A percentile compares a stretch with the other conserved stretches of the same genome.
phyloP scores from a whole-genome alignment of 2,329 filamentous ascomycete genomes.

The Macroventuria anomochaeta region DNA sequence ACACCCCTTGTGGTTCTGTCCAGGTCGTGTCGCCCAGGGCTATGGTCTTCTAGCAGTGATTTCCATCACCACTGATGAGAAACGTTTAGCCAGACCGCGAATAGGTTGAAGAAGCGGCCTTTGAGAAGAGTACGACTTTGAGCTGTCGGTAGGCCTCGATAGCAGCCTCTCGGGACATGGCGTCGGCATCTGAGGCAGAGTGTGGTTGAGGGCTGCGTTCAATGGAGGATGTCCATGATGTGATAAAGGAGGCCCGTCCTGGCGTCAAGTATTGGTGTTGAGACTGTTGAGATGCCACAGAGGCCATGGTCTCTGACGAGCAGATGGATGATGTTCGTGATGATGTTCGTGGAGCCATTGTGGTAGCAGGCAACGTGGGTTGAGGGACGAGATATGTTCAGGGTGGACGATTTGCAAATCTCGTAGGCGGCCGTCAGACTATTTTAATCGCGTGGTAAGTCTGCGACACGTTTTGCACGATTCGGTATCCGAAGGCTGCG shows the following conservation, averaged over 20 bases:
- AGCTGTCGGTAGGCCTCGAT: constrained; percentile 46
- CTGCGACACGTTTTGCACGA: constrained; percentile 6
- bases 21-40: neutral
- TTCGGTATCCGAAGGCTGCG: neutral
- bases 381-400: constrained; percentile 20
- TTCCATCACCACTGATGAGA: neutral
- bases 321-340: constrained; percentile 31
- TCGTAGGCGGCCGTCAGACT: neutral
- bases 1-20: neutral
- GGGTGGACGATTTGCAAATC: constrained; percentile 30
- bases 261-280: constrained; percentile 39
- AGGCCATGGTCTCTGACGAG: constrained; percentile 26
- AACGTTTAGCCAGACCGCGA: constrained; percentile 1
- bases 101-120: constrained; percentile 38
- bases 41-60: neutral
- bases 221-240: constrained; percentile 43
- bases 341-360: constrained; percentile 13
- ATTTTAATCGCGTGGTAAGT: constrained; percentile 8
- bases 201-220: constrained; percentile 22
- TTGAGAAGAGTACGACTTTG: constrained; percentile 41
- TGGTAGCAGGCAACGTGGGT: neutral
- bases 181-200: constrained; percentile 21
- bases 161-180: constrained; percentile 33
- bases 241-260: constrained; percentile 38
- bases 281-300: constrained; percentile 21